These are phyloP conservation scores for Litsea cubeba DNA, from an alignment of 164 flowering plant species.

Conservation along the genomic window DNA sequence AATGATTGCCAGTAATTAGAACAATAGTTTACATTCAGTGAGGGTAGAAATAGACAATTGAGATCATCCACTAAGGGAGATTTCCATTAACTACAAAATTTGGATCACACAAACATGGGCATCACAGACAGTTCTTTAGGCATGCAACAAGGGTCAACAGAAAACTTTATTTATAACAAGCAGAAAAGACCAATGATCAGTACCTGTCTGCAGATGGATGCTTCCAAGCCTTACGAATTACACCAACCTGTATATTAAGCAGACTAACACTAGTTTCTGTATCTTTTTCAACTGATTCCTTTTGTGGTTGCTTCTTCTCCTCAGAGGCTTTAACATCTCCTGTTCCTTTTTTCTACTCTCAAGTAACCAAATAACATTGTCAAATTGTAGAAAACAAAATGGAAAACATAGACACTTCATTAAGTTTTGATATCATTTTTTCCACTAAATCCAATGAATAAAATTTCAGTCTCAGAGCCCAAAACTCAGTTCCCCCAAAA, in stretches of 20 bases:
- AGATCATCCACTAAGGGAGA: neutral
- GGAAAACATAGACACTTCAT: neutral
- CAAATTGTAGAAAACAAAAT: neutral
- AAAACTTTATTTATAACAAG: neutral
- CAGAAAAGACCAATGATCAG: neutral
- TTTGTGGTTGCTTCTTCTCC: conserved; percentile 60
- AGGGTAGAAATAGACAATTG: neutral
- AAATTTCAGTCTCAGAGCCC: too few relatives aligned
- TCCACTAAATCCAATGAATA: too few relatives aligned
- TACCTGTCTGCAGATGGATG: conserved; percentile 99
- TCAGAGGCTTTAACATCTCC: conserved; percentile 35
- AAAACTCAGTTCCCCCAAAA: too few relatives aligned
- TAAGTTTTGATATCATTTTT: neutral
- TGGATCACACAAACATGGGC: neutral
- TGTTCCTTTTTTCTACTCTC: conserved; percentile 35
- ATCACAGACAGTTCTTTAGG: neutral
- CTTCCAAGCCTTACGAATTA: conserved; percentile 89
- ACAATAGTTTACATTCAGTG: neutral
- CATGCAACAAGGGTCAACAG: neutral
- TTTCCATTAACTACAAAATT: neutral
- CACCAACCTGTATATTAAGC: conserved; percentile 86
- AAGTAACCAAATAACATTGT: conserved; percentile 10
- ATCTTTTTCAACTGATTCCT: conserved; percentile 52
- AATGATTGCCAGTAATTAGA: neutral
- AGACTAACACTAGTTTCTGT: conserved; percentile 64